Evolutionary conservation across 2,329 filamentous ascomycete species (phyloP), one percentile per base, ranked within the genome.

Genomic region (Chalaropsis ovoidea): DNA sequence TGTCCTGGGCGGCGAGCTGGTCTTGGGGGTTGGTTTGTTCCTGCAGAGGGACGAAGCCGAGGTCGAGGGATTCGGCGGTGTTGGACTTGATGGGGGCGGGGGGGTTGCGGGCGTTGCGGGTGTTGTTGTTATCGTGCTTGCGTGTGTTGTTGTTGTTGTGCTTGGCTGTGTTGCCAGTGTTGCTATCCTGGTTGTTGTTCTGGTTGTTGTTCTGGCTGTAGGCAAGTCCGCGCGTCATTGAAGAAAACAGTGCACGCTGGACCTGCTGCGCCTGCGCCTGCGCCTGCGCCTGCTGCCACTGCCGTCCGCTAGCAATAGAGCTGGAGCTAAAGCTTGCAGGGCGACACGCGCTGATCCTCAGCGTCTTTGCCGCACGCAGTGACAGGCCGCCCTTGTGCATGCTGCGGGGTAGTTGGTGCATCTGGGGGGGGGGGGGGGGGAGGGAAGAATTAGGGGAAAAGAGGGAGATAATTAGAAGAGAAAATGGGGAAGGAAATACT

Each of bases 331-430:
- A 58, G 31, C 15, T 35, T 35, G 24, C 54, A 58, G 54, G 43
- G 43, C n/a, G 43, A 17, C 13, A 19, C 6, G 43, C 15, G 43
- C 43, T 47, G 43, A 47, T 47, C 43, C 43, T 47, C 54, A 58
- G 54, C 27, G 31, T 39, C 54, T 58, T 35, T 19, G 27, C 35
- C 42, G 17, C 15, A 4, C 15, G 42, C 45, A 47, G 11, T 60
- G 27, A 41, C 56, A n/a, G 31, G 31, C 56, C 56, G 22, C 24
- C 13, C 56, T 39, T 31, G 56, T 17, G 27, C 39, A 60, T 17
- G 27, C 56, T 60, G 56, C 56, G 56, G 56, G 56, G 56, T 41
- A 60, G 31, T 60, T n/a, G 17, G 56, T 35, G 56, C 27, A 60
- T 60, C 3, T 47, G n/a, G 43, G 43, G 43, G 15, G 15, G 10